These are phyloP conservation scores for Brettanomyces sp. DNA, from an alignment of 805 yeast genomes.

Conservation along the genomic window DNA sequence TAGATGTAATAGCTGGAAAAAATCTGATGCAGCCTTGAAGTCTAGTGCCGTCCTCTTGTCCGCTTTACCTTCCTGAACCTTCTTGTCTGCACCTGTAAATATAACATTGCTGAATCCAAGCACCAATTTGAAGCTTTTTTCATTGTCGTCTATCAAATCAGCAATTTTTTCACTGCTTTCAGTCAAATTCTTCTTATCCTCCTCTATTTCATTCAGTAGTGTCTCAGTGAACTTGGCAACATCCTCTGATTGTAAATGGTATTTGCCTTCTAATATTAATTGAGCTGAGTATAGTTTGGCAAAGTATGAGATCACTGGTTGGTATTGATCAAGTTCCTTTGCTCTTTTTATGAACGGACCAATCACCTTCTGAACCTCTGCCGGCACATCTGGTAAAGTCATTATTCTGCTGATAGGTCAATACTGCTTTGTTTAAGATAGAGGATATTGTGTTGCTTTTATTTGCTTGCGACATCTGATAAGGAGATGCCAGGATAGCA, in stretches of 20 bases:
- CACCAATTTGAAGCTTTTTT: conserved; percentile 45
- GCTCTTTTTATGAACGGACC: conserved; percentile 45
- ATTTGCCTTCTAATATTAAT: conserved; percentile 47
- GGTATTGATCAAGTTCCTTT: conserved; percentile 43
- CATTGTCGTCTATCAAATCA: conserved; percentile 50
- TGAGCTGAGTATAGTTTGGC: conserved; percentile 70
- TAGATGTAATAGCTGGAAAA: conserved; percentile 39
- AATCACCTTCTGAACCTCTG: conserved; percentile 25
- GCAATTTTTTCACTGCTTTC: conserved; percentile 30
- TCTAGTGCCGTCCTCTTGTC: conserved; percentile 38
- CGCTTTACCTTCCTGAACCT: conserved; percentile 33
- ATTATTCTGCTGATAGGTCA: too few species aligned
- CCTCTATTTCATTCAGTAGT: conserved; percentile 66
- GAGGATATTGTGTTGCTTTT: too few species aligned
- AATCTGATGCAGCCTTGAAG: conserved; percentile 46
- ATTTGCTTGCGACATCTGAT: too few species aligned
- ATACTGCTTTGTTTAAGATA: too few species aligned
- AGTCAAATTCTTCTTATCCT: conserved; percentile 31
- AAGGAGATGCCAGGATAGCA: too few species aligned
- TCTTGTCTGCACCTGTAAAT: conserved; percentile 44
- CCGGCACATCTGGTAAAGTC: conserved; percentile 16
- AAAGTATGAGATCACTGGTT: conserved; percentile 66
- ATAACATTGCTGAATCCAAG: conserved; percentile 49
- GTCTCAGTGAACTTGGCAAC: conserved; percentile 50
- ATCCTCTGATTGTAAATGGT: conserved; percentile 48